Evolutionary conservation across 1,284 basidiomycete species (phyloP), one percentile per base, ranked within the genome.

Genomic region (Moesziomyces globuligerus): DNA sequence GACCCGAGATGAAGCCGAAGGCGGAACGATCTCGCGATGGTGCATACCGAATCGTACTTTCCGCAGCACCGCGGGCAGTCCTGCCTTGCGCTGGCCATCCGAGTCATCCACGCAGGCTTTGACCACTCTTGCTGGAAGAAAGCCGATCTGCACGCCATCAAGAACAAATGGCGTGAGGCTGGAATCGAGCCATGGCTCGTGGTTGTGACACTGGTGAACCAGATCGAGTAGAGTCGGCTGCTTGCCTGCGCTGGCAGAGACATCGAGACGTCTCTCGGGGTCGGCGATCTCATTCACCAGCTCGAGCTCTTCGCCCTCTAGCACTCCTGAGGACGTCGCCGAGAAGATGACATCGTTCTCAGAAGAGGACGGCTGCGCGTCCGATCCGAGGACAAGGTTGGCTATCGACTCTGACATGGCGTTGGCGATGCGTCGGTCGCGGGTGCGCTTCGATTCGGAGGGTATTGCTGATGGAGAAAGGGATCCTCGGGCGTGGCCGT

Each of bases 141-240:
- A 81, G 11, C 79, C 79, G 32, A 81, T 78, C 56, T 81, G 79
- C 1, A 59, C 60, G 4, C 69, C 74, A 28, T 74, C 73, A 3
- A 77, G 51, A 15, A 74, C 26, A 50, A 79, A 74, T 1, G 77
- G 68, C 8, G 61, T 59, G 23, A 80, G 49, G 11, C 40, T 51
- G 0, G 50, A 28, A 37, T 80, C 77, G 2, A 49, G 48, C 79
- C 77, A 79, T 17, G 79, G 79, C 32, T 79, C 67, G 65, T 72
- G 58, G 39, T 81, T 81, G 52, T 80, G 78, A 41, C 75, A 78
- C 28, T 57, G 50, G 28, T 66, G 52, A 11, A 78, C 66, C 10
- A 78, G 52, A 18, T 74, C 74, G 6, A 79, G 46, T 18, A 79
- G 54, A 28, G 51, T 60, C 15, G 58, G 64, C 18, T 34, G 20